Base-by-base conservation (phyloP, 306 rosid genomes). In the Quercus bicolor region DNA sequence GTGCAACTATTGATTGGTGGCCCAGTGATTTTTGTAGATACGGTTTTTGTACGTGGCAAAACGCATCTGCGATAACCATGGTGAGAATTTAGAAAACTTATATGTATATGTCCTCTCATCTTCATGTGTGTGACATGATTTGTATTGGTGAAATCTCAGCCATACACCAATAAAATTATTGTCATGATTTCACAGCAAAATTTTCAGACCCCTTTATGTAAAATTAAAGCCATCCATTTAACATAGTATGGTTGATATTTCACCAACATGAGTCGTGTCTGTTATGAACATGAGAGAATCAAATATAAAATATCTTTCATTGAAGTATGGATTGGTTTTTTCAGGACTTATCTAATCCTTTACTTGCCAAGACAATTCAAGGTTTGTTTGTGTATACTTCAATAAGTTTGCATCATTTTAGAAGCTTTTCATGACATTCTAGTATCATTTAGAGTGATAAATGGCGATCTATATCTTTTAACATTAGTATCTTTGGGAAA, bases 1-100 rank as follows among this genome's bases (percentile, higher is more conserved):
- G 98, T 88, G 98, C 98, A 61, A 94, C 98, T 69, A 81, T 94
- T 82, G 98, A 94, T 89, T 94, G 97, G 98, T 94, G 98, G 98
- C 92, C 92, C 79, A 89, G 87, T 75, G 97, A 94, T 29, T 92
- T 90, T 80, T 94, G 98, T 53, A 84, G 88, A 83, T 94, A 94
- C 82, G 83, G 81, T 84, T 83, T 81, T 53, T 94, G 98, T 80
- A 92, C 97, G 1, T 94, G 98, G 98, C 94, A 89, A 18, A 23
- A 85, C 70, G 74, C 98, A 26, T 92, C 98, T 57, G 87, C 68
- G 7, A 34, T 40, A 28, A 92, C 90, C 81, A 68, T 94, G 93
- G 98, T 94, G 60, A 78, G 89, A 72, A 53, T 75, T 74, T 56
- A 53, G 66, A 48, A 31, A 52, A 72, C 78, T 62, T 48, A 26